Evolutionary conservation across 78 protist species (phyloP), one percentile per base, ranked within the genome.

Genomic region (Dictyostelium intermedium): DNA sequence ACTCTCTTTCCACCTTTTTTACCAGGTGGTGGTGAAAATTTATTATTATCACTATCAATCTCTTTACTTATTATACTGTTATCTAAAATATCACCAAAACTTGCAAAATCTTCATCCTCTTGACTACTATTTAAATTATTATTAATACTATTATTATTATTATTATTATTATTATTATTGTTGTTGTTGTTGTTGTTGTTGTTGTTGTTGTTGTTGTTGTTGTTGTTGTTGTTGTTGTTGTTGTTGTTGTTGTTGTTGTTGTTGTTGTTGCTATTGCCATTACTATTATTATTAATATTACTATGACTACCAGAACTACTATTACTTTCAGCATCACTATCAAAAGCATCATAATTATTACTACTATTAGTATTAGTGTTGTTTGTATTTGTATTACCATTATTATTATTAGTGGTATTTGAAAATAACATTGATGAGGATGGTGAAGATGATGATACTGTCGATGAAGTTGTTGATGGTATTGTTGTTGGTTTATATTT

Each of bases 261-360:
- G 10, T 45, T 45, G 10, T 25, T 25, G 27, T 66, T 66, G 7
- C 32, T 66, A 66, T 27, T 66, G 7, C 27, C 27, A 66, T 13
- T 11, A 13, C 34, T 69, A 32, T 25, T 69, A 25, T 11, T 72
- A 32, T 41, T 32, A 6, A 2, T 39, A 9, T 30, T 39, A 76
- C 30, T 20, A 76, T n/a, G 32, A 14, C 53, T 76, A 9, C 39
- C 20, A 8, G 53, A 13, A 30, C 77, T 70, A 70, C 77, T 70
- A 70, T 30, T 70, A 70, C 77, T 70, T 13, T 70, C 77, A 70
- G 77, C 77, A 32, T 70, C 77, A 30, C 77, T 70, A 70, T 70
- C 77, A 11, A 70, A 76, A 39, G 60, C 23, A 76, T 34, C 82
- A 76, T 37, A 37, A 76, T 14, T 76, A 76, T 23, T 76, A 14